Evolutionary conservation across 768 basidiomycete genomes (phyloP).

Genomic region (Rhodotorula babjevae): DNA sequence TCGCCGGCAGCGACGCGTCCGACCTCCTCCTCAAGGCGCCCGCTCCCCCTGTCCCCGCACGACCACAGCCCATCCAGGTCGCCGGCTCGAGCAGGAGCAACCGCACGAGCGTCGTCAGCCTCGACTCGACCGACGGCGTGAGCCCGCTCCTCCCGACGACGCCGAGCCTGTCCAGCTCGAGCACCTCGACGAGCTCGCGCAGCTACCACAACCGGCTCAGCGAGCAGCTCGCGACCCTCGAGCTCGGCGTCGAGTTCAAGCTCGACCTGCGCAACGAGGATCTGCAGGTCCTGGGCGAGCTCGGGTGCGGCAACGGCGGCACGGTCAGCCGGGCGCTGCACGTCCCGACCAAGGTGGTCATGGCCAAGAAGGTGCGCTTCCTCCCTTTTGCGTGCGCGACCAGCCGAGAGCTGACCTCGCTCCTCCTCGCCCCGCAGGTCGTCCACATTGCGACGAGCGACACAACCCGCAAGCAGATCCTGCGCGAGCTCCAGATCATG

Average conservation of each 20-base stretch:
- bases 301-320: slow-evolving; percentile 94
- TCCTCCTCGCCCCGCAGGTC: slow-evolving; percentile 55
- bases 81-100: slow-evolving; percentile 18
- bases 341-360: slow-evolving; percentile 77
- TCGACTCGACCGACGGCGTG: slow-evolving; percentile 1
- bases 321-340: slow-evolving; percentile 96
- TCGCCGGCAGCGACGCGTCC: slow-evolving; percentile 8
- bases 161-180: slow-evolving; percentile 47
- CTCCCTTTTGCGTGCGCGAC: background rate
- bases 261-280: slow-evolving; percentile 80
- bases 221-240: slow-evolving; percentile 77
- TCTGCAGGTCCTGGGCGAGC: slow-evolving; percentile 78
- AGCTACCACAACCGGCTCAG: slow-evolving; percentile 64
- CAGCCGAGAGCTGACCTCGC: background rate
- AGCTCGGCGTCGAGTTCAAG: slow-evolving; percentile 72
- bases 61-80: slow-evolving; percentile 26
- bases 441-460: slow-evolving; percentile 96
- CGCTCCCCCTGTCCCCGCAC: background rate
- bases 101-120: background rate
- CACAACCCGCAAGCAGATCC: slow-evolving; percentile 90
- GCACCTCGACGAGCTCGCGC: slow-evolving; percentile 44
- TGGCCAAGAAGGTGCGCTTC: slow-evolving; percentile 76
- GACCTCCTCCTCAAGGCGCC: slow-evolving; percentile 9
- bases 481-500: slow-evolving; percentile 98
- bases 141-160: slow-evolving; percentile 14